A percentile compares a stretch with the other conserved stretches of the same genome.
Conservation (phyloP, 1,284 basidiomycete species). For the Cutaneotrichosporon cyanovorans region DNA sequence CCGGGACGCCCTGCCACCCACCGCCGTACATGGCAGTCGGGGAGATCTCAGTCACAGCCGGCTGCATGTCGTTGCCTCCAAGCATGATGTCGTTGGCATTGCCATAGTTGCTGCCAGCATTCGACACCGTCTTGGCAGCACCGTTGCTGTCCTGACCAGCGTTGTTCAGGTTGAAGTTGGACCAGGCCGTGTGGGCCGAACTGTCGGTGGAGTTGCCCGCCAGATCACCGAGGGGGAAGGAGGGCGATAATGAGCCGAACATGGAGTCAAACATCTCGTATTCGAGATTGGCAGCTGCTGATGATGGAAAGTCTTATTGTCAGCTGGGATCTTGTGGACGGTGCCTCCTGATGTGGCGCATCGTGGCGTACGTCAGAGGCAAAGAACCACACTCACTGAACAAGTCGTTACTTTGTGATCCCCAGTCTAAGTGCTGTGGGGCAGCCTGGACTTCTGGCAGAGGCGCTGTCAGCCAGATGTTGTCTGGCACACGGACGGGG, state of each 20-base stretch:
- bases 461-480: constrained; percentile 22
- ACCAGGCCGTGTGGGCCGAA: constrained; percentile 15
- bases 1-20: neutral
- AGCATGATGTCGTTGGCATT: constrained; percentile 1
- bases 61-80: neutral
- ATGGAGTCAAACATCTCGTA: constrained; percentile 42
- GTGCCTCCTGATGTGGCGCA: neutral
- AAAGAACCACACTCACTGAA: constrained; percentile 11
- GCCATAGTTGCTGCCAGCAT: neutral
- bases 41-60: constrained; percentile 5
- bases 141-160: no score
- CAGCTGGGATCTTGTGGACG: neutral
- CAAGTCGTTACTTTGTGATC: constrained; percentile 11
- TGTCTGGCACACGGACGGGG: constrained; percentile 16
- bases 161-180: constrained; percentile 10
- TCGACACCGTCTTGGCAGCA: constrained; percentile 3
- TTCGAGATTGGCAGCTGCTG: constrained; percentile 24
- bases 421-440: constrained; percentile 11
- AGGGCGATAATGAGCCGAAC: constrained; percentile 36
- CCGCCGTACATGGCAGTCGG: constrained; percentile 4
- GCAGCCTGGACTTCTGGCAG: constrained; percentile 13
- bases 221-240: constrained; percentile 24
- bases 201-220: constrained; percentile 12
- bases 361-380: neutral
- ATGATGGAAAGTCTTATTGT: constrained; percentile 13